Evolutionary conservation across 73 alveolate species (phyloP), one percentile per base, ranked within the genome.

Genomic region (Paramecium bursaria): DNA sequence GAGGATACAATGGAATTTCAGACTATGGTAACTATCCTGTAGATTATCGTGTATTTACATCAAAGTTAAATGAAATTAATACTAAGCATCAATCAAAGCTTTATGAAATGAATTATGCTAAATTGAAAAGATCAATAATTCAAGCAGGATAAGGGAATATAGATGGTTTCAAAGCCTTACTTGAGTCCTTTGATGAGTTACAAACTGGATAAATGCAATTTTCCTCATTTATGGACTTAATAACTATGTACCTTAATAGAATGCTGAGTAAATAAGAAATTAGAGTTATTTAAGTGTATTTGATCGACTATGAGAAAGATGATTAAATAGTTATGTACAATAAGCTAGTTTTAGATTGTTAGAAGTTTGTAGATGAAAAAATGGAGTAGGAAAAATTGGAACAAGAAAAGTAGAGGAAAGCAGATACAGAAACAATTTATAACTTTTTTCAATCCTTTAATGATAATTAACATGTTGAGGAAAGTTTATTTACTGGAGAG

Each of bases 1-100:
- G 44, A 67, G 33, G 26, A 11, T 67, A 67, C 44, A 67, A 42
- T 35, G 4, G 22, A 17, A 33, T 67, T 35, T 39, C 82, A 19
- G 82, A 67, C 22, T 67, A 67, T 42, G 82, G 82, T 30, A 67
- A 67, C 22, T 39, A 31, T 35, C 17, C 44, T 2, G 15, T 25
- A 13, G 33, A 67, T 27, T 67, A 25, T 15, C n/a, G n/a, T 1
- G 60, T 35, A 11, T 67, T 67, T 27, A 67, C 33, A 42, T 35
- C 33, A 39, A 67, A 67, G 46, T 17, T 67, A 17, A 19, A 25
- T 35, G 22, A 31, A 19, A 27, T 67, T 15, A 26, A 53, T 39
- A 47, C 49, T 7, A 15, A 39, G 22, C 42, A 25, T 0, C 46
- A 67, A 19, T 30, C 26, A 13, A 39, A 67, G 30, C 44, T 35